Percentiles rank a stretch among this genome's conserved stretches.
Conservation (phyloP, 768 basidiomycete genomes). For the Tylopilus felleus region DNA sequence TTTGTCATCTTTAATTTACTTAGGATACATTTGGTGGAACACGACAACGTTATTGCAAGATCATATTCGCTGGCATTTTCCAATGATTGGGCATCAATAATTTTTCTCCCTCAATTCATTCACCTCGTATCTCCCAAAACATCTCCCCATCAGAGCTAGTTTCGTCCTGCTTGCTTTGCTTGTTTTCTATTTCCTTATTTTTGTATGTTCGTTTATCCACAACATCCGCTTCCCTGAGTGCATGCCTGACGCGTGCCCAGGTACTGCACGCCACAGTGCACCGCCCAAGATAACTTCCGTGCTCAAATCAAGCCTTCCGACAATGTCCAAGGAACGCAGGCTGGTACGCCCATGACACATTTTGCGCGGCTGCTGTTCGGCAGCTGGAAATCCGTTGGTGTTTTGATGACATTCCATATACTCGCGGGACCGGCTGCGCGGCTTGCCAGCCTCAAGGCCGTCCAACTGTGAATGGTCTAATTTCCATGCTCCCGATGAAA, state of each 20-base stretch:
- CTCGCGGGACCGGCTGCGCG: slow-evolving; percentile 2
- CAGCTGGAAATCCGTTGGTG: background rate
- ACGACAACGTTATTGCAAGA: slow-evolving; percentile 14
- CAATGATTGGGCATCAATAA: slow-evolving; percentile 3
- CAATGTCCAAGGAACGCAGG: background rate
- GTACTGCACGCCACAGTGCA: slow-evolving; percentile 11
- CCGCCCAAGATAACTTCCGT: slow-evolving; percentile 13
- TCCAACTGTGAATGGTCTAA: background rate
- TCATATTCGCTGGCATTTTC: slow-evolving; percentile 10
- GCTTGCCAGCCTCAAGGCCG: slow-evolving; percentile 11
- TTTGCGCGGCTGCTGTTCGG: background rate
- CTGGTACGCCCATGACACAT: background rate
- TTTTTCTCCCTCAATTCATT: slow-evolving; percentile 6
- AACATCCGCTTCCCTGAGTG: slow-evolving; percentile 10
- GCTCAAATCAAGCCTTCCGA: background rate
- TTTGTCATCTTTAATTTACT: slow-evolving; percentile 16
- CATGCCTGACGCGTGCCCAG: slow-evolving; percentile 23
- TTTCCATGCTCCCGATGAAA: slow-evolving; percentile 8
- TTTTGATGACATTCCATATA: slow-evolving; percentile 1
- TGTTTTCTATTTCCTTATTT: slow-evolving; percentile 14
- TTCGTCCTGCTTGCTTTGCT: slow-evolving; percentile 20
- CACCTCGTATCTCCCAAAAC: slow-evolving; percentile 3
- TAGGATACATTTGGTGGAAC: slow-evolving; percentile 12
- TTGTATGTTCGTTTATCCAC: slow-evolving; percentile 16
- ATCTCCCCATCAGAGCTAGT: slow-evolving; percentile 16